Evolutionary conservation across 768 basidiomycete genomes (phyloP).

Genomic region (Lactarius sp.): DNA sequence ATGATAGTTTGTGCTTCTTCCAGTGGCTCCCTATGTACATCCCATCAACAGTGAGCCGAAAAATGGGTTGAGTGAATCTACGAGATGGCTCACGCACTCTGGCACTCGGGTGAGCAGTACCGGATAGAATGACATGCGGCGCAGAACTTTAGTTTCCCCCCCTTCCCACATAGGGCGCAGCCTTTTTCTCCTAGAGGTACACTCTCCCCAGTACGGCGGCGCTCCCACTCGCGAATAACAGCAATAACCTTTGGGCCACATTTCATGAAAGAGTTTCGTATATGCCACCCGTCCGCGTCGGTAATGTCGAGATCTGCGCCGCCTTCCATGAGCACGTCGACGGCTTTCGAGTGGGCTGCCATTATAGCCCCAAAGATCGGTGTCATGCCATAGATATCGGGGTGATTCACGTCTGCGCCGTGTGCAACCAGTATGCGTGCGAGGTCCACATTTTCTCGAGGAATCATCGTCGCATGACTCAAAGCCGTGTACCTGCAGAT

Average conservation of each 20-base stretch:
- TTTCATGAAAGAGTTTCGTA: constrained; percentile 30
- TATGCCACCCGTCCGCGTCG: not conserved
- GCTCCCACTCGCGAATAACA: not conserved
- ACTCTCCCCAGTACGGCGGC: not conserved
- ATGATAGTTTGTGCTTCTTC: constrained; percentile 42
- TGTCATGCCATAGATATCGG: constrained; percentile 46
- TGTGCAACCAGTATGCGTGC: constrained; percentile 39
- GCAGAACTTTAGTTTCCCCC: not conserved
- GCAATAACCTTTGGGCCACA: not conserved
- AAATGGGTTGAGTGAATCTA: not conserved
- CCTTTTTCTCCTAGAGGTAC: constrained; percentile 36
- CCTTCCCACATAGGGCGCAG: constrained; percentile 39
- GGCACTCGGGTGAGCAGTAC: constrained; percentile 54
- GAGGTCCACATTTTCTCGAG: constrained; percentile 31
- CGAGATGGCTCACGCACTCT: constrained; percentile 37
- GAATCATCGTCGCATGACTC: constrained; percentile 39
- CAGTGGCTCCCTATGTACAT: constrained; percentile 42
- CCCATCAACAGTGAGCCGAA: not conserved
- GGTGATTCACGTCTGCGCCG: constrained; percentile 47
- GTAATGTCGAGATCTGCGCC: constrained; percentile 41
- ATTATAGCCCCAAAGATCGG: constrained; percentile 37
- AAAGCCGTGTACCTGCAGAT: constrained; percentile 44
- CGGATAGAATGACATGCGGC: not conserved
- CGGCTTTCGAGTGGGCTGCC: constrained; percentile 8
- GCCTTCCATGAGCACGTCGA: constrained; percentile 47